Percentiles rank a stretch among this genome's conserved stretches.
Evolutionary conservation across 2,329 filamentous ascomycete genomes (phyloP).

Genomic region (Diaporthe citrichinensis): DNA sequence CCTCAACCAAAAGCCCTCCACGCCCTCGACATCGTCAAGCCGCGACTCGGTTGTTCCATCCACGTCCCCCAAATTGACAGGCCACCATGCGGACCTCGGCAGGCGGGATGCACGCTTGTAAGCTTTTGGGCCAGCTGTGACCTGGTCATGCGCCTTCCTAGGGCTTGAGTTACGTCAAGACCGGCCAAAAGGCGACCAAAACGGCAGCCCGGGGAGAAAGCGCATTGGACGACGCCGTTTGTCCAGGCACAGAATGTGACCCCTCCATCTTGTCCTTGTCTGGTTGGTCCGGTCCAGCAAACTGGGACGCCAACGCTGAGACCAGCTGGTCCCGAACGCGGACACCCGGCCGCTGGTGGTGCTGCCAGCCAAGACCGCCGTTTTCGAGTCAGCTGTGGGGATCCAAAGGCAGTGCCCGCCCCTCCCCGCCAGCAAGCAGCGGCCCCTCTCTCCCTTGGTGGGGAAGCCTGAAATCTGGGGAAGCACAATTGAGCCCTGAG

Average conservation of each 20-base stretch:
- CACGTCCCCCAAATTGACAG: not conserved
- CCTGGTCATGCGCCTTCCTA: slow-evolving; percentile 35
- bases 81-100: slow-evolving; percentile 12
- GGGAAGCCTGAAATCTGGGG: slow-evolving; percentile 18
- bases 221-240: not conserved
- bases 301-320: slow-evolving; percentile 1
- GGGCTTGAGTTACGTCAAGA: slow-evolving; percentile 24
- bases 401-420: not conserved
- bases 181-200: slow-evolving; percentile 11
- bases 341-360: not conserved
- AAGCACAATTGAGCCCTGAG: not conserved
- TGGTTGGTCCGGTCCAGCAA: slow-evolving; percentile 15
- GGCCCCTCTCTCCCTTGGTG: slow-evolving; percentile 12
- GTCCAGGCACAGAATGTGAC: slow-evolving; percentile 32
- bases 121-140: slow-evolving; percentile 27
- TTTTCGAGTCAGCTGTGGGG: slow-evolving; percentile 30
- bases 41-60: slow-evolving; percentile 7
- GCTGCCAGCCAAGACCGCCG: slow-evolving; percentile 20
- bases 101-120: slow-evolving; percentile 33
- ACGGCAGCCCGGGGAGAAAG: not conserved
- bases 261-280: slow-evolving; percentile 16
- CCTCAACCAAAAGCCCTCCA: not conserved
- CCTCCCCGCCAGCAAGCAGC: slow-evolving; percentile 14
- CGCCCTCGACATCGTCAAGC: not conserved
- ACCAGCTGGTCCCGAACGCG: not conserved